Percentiles rank a stretch among this genome's conserved stretches.
Conservation (phyloP, 2,329 filamentous ascomycete species). For the Botrytis medusae region DNA sequence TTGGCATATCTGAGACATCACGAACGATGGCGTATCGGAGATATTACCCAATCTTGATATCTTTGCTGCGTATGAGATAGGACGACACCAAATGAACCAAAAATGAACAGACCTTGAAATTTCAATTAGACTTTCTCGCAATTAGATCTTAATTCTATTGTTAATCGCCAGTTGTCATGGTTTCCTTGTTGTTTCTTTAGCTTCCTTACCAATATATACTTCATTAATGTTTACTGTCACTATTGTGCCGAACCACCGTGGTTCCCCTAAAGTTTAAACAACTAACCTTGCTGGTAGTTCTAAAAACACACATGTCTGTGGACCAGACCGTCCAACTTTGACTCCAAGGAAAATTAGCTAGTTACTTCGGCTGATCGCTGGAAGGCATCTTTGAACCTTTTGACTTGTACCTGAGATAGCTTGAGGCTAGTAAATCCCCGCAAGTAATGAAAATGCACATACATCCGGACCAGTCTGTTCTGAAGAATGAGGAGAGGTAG, state of each 20-base stretch:
- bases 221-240: background rate
- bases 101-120: background rate
- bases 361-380: constrained; percentile 8
- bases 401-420: background rate
- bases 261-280: background rate
- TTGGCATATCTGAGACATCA: constrained; percentile 18
- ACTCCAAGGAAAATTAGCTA: background rate
- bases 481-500: background rate
- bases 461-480: background rate
- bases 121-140: background rate
- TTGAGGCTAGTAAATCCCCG: background rate
- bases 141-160: background rate
- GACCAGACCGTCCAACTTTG: background rate
- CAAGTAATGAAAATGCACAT: background rate
- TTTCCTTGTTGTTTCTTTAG: background rate
- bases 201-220: background rate
- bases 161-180: background rate
- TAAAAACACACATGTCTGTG: background rate
- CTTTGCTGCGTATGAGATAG: constrained; percentile 3
- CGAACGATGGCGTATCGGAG: constrained; percentile 14
- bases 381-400: background rate
- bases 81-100: background rate
- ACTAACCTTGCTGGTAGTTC: background rate
- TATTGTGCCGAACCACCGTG: background rate
- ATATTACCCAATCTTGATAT: constrained; percentile 19